Conservation (phyloP, 1,284 basidiomycete species). For the Uromyces viciae-fabae region DNA sequence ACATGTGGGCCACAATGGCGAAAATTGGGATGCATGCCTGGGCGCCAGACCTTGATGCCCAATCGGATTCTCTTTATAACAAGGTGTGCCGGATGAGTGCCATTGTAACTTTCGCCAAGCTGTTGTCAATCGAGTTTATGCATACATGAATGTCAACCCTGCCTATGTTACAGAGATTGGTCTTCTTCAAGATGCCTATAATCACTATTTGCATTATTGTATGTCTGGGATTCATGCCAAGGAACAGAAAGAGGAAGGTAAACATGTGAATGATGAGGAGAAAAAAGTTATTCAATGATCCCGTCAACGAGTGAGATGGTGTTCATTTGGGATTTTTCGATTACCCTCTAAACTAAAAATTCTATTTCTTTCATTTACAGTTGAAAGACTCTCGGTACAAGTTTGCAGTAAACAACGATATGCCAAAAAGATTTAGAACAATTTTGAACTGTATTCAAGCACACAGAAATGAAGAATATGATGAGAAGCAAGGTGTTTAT, state of each 20-base stretch:
- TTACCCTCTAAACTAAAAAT: neutral
- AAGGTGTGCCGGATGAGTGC: neutral
- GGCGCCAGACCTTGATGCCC: neutral
- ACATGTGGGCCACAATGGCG: neutral
- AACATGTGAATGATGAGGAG: neutral
- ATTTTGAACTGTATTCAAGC: neutral
- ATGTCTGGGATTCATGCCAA: neutral
- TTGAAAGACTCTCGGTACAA: neutral
- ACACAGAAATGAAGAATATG: conserved; percentile 13
- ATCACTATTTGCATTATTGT: neutral
- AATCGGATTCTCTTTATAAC: neutral
- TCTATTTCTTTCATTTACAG: neutral
- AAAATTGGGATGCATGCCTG: neutral
- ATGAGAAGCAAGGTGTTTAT: neutral
- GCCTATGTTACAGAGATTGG: neutral
- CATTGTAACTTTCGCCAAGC: neutral
- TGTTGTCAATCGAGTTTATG: neutral
- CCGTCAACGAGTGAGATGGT: neutral
- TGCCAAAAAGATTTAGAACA: neutral
- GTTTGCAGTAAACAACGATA: conserved; percentile 17
- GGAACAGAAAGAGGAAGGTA: neutral
- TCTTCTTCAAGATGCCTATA: neutral
- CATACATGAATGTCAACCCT: neutral
- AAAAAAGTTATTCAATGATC: neutral
- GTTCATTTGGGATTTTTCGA: neutral